Evolutionary conservation across 116 monocot genomes (phyloP).

Genomic region (Phalaenopsis hybrid): DNA sequence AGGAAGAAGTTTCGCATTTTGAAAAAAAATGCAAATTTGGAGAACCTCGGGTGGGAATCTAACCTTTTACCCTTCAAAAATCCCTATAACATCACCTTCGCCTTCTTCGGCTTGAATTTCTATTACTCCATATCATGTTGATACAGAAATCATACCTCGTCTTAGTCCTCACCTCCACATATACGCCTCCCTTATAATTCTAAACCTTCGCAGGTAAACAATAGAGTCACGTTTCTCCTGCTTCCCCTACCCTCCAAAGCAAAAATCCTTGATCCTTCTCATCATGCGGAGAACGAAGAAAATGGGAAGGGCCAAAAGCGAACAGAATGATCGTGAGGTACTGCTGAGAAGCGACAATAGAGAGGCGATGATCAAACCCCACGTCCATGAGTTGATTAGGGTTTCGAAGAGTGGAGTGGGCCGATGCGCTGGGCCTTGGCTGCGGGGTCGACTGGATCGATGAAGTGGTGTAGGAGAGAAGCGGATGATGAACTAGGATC

Average conservation of each 20-base stretch:
- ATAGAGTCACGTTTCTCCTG: not conserved
- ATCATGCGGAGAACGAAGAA: not conserved
- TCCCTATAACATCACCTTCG: not conserved
- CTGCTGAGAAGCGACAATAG: too few relatives aligned
- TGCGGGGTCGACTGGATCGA: conserved; percentile 32
- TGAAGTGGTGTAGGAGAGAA: conserved; percentile 28
- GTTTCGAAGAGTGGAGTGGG: conserved; percentile 11
- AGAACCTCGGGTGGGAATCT: not conserved
- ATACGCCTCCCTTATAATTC: too few relatives aligned
- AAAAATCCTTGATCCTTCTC: not conserved
- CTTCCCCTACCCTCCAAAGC: not conserved
- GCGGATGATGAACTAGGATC: conserved; percentile 16
- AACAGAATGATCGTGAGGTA: too few relatives aligned
- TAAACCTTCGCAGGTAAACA: not conserved
- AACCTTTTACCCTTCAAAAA: not conserved
- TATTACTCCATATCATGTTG: not conserved
- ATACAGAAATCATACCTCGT: not conserved
- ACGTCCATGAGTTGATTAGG: not conserved
- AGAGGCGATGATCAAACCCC: too few relatives aligned
- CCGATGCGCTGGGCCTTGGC: conserved; percentile 52
- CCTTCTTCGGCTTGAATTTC: not conserved
- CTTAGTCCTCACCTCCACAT: too few relatives aligned
- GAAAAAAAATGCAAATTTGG: not conserved
- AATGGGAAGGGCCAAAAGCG: not conserved
- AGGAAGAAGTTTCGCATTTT: not conserved